Percentiles rank a stretch among this genome's conserved stretches.
phyloP scores from a whole-genome alignment of 2,329 filamentous ascomycete genomes.

The Cladophialophora yegresii region DNA sequence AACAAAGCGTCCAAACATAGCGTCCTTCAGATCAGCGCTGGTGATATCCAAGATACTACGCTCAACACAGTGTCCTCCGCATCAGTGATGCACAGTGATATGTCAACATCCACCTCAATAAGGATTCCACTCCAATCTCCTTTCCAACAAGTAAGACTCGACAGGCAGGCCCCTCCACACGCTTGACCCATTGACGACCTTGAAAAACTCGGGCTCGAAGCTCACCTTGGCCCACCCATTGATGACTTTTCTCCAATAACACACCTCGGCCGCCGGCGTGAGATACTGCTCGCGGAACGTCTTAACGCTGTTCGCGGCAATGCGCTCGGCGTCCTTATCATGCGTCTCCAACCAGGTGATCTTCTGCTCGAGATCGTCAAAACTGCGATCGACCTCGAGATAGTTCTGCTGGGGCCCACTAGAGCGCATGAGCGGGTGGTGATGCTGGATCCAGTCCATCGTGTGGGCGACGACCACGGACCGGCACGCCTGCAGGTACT shows the following conservation, averaged over 20 bases:
- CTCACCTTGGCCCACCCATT: conserved; percentile 45
- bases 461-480: conserved; percentile 54
- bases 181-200: conserved; percentile 38
- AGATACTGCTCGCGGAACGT: conserved; percentile 57
- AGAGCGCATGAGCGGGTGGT: conserved; percentile 50
- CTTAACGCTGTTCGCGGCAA: conserved; percentile 53
- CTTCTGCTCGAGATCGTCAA: conserved; percentile 56
- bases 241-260: conserved; percentile 57
- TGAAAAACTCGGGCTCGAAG: conserved; percentile 46
- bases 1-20: too few species aligned
- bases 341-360: conserved; percentile 50
- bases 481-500: conserved; percentile 56
- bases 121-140: conserved; percentile 34
- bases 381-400: conserved; percentile 54
- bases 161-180: conserved; percentile 43
- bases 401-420: conserved; percentile 54
- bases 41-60: too few species aligned
- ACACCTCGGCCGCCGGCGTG: conserved; percentile 57
- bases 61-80: too few species aligned
- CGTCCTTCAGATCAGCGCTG: too few species aligned
- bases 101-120: conserved; percentile 17
- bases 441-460: conserved; percentile 53
- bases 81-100: too few species aligned
- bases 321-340: conserved; percentile 49
- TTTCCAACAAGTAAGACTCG: conserved; percentile 46